A percentile compares a stretch with the other conserved stretches of the same genome.
phyloP scores from a whole-genome alignment of 768 basidiomycete species.

The Russula lepida region DNA sequence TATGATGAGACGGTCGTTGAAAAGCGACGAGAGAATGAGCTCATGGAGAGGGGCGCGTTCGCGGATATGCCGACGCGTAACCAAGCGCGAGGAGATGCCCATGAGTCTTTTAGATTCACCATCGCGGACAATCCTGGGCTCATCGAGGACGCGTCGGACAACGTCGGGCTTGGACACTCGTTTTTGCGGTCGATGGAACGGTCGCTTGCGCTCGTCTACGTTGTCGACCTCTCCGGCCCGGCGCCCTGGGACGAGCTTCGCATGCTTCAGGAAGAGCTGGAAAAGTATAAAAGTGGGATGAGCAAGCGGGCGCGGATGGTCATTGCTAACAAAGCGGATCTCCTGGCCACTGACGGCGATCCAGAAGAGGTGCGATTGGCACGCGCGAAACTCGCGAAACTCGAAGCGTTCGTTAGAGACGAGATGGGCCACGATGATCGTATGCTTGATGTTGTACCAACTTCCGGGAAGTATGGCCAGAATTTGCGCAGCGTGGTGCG shows the following conservation, averaged over 20 bases:
- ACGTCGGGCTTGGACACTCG: slow-evolving; percentile 88
- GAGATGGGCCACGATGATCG: slow-evolving; percentile 37
- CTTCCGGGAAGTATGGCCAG: slow-evolving; percentile 80
- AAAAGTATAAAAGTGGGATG: slow-evolving; percentile 73
- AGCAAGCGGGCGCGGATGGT: slow-evolving; percentile 71
- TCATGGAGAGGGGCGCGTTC: slow-evolving; percentile 44
- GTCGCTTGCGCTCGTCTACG: slow-evolving; percentile 81
- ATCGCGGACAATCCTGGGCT: slow-evolving; percentile 97
- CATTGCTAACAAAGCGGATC: slow-evolving; percentile 92
- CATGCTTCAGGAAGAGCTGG: slow-evolving; percentile 72
- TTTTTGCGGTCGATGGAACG: slow-evolving; percentile 93
- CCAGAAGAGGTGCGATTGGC: slow-evolving; percentile 43
- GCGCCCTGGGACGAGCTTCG: slow-evolving; percentile 72
- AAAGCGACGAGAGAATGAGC: slow-evolving; percentile 35
- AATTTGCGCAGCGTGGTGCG: slow-evolving; percentile 66
- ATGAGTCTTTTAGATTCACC: slow-evolving; percentile 76
- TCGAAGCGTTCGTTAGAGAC: slow-evolving; percentile 49
- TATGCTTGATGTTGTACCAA: slow-evolving; percentile 61
- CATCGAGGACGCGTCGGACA: slow-evolving; percentile 73
- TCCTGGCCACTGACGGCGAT: slow-evolving; percentile 43
- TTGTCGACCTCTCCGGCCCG: slow-evolving; percentile 75
- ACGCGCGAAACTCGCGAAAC: slow-evolving; percentile 42
- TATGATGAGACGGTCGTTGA: slow-evolving; percentile 65
- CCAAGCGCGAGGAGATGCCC: slow-evolving; percentile 25
- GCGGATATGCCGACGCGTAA: slow-evolving; percentile 46